Evolutionary conservation across 352 stramenopile genomes (phyloP), one percentile per base, ranked within the genome.

Genomic region (Aphanomyces stellatus): DNA sequence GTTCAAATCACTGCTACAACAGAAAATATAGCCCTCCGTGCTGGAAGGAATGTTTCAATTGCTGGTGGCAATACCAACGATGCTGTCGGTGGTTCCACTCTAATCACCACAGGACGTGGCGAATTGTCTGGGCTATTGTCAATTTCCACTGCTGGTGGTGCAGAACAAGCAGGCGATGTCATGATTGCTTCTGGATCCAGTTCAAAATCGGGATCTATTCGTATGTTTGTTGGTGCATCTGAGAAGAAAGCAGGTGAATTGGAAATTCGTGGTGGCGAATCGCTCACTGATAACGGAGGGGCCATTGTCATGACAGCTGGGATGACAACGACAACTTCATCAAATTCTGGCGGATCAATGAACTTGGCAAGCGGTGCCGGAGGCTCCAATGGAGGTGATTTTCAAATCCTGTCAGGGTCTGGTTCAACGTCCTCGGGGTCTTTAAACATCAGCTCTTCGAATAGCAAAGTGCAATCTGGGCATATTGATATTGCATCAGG

Each of bases 1-100:
- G 30, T 34, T 60, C 30, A 31, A 11, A 30, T 31, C 28, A 40
- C 37, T 4, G 19, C 37, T 42, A 25, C 22, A 19, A 30, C n/a
- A 31, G 7, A 31, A 34, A 60, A 42, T 25, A 6, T 60, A 25
- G 51, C 22, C 22, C n/a, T 61, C 69, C n/a, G 11, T 42, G 70
- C 64, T 27, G 70, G 70, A 19, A 65, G 61, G 19, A 37, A 71
- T n/a, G 49, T 64, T 25, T 3, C 74, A 17, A 72, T 53, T 70
- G 70, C 42, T 51, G 70, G 70, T 34, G 56, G 51, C 24, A 60
- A 11, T 88, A 4, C 78, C 78, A 19, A 51, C 88, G 28, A 78
- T 88, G 72, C 80, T 88, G 3, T 88, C 76, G 28, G 69, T 72
- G n/a, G 65, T 90, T 11, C 37, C 2, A 46, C n/a, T 19, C 13